Evolutionary conservation across 352 stramenopile species (phyloP), one percentile per base, ranked within the genome.

Genomic region (Pythium pectinolyticum): DNA sequence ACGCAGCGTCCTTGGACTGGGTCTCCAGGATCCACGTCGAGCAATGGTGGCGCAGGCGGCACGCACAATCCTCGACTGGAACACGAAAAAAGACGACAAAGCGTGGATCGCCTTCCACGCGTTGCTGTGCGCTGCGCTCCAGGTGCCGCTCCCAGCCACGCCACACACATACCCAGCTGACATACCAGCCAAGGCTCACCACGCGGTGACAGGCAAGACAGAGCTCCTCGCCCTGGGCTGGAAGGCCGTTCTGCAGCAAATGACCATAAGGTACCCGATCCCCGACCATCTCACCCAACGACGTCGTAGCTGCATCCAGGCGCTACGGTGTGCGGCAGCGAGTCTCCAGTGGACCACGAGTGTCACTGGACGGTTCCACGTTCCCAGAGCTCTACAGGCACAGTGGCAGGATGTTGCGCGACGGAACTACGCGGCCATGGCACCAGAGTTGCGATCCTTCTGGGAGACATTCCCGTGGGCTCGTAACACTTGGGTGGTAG

Each of bases 21-120:
- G 52, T 1, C 17, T 60, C 10, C 28, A 34, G 5, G 37, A 60
- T 25, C 17, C 24, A 2, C 22, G 25, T n/a, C 37, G 17, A 8
- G 14, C 20, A 1, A 60, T 50, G 17, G 24, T 39, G 20, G 24
- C 9, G 2, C 37, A 49, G 40, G 52, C 52, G 2, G 52, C 40
- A 7, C 24, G 25, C 0, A 39, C 11, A 17, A 39, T 60, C 15
- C 25, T 60, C 20, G 15, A 40, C 3, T 60, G 52, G 52, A 60
- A 51, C 27, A 25, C 24, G 0, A 28, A 27, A 15, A 22, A 24
- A 11, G 37, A 27, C 10, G 52, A 60, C 25, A 60, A 60, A 25
- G 45, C 45, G 17, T 60, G 52, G 52, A 19, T 19, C 19, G 52
- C 52, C 2, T 8, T 56, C n/a, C 31, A 41, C n/a, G 32, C 32